phyloP scores from a whole-genome alignment of 441 rosid species.

The Jatropha multifida region DNA sequence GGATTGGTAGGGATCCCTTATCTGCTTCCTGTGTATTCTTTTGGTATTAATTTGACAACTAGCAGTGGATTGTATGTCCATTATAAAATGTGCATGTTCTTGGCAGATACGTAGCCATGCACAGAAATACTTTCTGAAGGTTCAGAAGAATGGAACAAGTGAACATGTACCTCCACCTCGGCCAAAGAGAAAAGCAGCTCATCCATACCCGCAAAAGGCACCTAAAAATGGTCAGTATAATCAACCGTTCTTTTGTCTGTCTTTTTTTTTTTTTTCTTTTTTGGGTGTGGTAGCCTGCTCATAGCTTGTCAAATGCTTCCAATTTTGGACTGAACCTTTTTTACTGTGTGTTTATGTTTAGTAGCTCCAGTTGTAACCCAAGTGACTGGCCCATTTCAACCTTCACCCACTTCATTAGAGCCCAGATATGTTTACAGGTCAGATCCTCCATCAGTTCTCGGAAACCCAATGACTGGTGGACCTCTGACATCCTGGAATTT shows the following conservation, averaged over 20 bases:
- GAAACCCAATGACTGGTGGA: slow-evolving; percentile 34
- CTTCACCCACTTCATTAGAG: slow-evolving; percentile 54
- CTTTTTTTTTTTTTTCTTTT: background rate
- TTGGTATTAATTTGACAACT: background rate
- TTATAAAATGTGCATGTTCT: slow-evolving; percentile 15
- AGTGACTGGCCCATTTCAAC: slow-evolving; percentile 40
- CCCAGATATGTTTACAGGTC: slow-evolving; percentile 37
- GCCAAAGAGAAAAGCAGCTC: slow-evolving; percentile 91
- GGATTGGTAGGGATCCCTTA: background rate
- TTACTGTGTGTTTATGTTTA: slow-evolving; percentile 11
- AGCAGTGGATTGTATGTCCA: background rate
- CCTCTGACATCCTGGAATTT: slow-evolving; percentile 51
- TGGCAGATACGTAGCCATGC: slow-evolving; percentile 97
- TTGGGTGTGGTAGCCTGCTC: background rate
- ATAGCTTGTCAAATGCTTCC: background rate
- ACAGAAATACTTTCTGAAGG: slow-evolving; percentile 89
- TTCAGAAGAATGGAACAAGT: slow-evolving; percentile 83
- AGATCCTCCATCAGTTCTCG: slow-evolving; percentile 47
- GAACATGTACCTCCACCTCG: slow-evolving; percentile 98
- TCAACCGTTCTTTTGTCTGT: background rate
- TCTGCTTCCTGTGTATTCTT: slow-evolving; percentile 6
- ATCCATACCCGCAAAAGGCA: slow-evolving; percentile 94
- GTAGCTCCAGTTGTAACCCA: slow-evolving; percentile 50
- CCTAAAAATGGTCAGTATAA: slow-evolving; percentile 53
- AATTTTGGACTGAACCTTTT: slow-evolving; percentile 17